Evolutionary conservation across 208 protist genomes (phyloP), one percentile per base, ranked within the genome.

Genomic region (Leishmania lainsoni): DNA sequence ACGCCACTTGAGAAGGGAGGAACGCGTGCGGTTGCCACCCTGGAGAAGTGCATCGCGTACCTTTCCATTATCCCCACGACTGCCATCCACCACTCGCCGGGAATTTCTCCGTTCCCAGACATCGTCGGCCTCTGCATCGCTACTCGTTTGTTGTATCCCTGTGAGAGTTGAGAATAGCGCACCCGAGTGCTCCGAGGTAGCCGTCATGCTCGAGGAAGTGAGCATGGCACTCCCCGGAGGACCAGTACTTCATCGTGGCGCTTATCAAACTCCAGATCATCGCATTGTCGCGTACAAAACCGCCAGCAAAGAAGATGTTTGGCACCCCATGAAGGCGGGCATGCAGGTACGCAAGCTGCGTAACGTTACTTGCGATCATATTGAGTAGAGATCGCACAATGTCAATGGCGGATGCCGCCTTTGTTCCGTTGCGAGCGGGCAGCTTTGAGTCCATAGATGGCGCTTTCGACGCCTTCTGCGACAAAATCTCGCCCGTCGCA

Each of bases 331-430:
- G 94, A 73, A 97, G 81, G 49, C 92, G 87, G 32, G 97, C 96
- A 68, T 98, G 97, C 32, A 99, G 89, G 87, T 98, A 99, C 0
- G 98, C 95, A 52, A 99, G 94, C 90, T 99, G 97, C 3, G 94
- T 99, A 29, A 99, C 94, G 81, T 99, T 99, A 90, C 97, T 95
- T 20, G 97, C 91, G 70, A 99, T 98, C 97, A 99, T 99, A 79
- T 98, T 94, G 49, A 99, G 88, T 45, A 99, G 81, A 3, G 91
- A 97, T 12, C 96, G 92, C 49, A 97, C 96, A 83, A 98, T 90
- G 78, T 98, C 94, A 29, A 98, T 96, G 0, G 93, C 86, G 32
- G 88, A 90, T 5, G 82, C 85, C 39, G 42, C 83, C 52, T 68
- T 75, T 9, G 78, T 82, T 35, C 73, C 78, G 66, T 78, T 84